Evolutionary conservation across 768 basidiomycete genomes (phyloP).

Genomic region (Podaxis sp.): DNA sequence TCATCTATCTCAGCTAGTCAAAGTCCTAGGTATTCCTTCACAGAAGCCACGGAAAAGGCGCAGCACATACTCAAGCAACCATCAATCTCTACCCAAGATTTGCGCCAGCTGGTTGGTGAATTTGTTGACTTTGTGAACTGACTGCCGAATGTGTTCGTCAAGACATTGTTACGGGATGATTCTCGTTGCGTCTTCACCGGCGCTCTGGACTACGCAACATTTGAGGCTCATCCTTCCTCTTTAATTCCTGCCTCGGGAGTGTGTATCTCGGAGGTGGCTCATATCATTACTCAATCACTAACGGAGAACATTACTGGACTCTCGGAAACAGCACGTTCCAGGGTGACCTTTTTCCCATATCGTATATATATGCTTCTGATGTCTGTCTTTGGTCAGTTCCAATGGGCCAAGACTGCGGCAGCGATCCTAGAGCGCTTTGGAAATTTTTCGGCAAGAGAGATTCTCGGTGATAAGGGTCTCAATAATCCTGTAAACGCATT

Average conservation of each 20-base stretch:
- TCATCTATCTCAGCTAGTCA: conserved; percentile 3
- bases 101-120: background rate
- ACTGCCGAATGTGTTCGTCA: too few species aligned
- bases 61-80: background rate
- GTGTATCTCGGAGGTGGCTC: background rate
- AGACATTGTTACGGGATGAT: too few species aligned
- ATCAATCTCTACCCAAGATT: background rate
- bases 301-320: background rate
- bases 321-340: background rate
- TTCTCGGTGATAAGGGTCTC: conserved; percentile 7
- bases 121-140: too few species aligned
- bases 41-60: background rate
- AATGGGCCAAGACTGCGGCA: conserved; percentile 2
- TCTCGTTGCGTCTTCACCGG: too few species aligned
- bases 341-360: background rate
- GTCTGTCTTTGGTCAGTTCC: background rate
- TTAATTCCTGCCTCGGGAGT: background rate
- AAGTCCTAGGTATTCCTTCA: background rate
- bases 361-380: background rate
- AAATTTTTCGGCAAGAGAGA: background rate
- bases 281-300: conserved; percentile 12
- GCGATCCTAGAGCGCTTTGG: conserved; percentile 10
- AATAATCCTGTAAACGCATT: conserved; percentile 10
- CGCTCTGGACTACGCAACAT: too few species aligned
- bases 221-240: background rate